A percentile compares a stretch with the other conserved stretches of the same genome.
These are phyloP conservation scores for Ganoderma resinaceum DNA, from an alignment of 1,284 basidiomycete genomes.

Conservation along the genomic window DNA sequence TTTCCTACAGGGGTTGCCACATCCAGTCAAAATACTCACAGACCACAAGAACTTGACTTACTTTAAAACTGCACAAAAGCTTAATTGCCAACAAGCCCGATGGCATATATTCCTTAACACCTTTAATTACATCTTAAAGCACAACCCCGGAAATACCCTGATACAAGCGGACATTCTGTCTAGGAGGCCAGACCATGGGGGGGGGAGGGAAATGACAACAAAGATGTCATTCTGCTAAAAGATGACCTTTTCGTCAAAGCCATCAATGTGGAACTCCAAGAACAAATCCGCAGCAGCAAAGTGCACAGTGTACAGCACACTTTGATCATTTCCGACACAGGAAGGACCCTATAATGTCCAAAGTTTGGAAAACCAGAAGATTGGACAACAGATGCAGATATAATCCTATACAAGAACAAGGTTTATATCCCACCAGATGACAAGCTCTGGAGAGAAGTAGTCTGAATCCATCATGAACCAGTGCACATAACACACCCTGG, in stretches of 20 bases:
- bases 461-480: conserved; percentile 10
- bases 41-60: conserved; percentile 54
- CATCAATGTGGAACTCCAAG: neutral
- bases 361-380: neutral
- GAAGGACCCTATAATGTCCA: neutral
- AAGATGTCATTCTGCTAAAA: conserved; percentile 37
- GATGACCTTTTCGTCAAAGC: conserved; percentile 3
- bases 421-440: neutral
- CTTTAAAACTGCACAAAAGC: conserved; percentile 42
- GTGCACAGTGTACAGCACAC: neutral
- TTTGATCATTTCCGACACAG: neutral
- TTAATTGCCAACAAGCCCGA: conserved; percentile 46
- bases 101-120: conserved; percentile 45
- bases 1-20: conserved; percentile 32
- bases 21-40: conserved; percentile 30
- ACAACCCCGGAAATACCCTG: conserved; percentile 38
- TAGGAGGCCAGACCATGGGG: conserved; percentile 41
- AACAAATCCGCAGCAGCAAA: neutral
- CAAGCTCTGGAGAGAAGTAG: neutral
- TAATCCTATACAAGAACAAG: neutral
- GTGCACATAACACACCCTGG: conserved; percentile 12
- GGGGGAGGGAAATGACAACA: conserved; percentile 40
- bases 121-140: too few relatives aligned
- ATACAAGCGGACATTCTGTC: conserved; percentile 49
- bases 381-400: neutral